Conservation (phyloP, 2,329 filamentous ascomycete genomes). For the Myriosclerotinia curreyana region DNA sequence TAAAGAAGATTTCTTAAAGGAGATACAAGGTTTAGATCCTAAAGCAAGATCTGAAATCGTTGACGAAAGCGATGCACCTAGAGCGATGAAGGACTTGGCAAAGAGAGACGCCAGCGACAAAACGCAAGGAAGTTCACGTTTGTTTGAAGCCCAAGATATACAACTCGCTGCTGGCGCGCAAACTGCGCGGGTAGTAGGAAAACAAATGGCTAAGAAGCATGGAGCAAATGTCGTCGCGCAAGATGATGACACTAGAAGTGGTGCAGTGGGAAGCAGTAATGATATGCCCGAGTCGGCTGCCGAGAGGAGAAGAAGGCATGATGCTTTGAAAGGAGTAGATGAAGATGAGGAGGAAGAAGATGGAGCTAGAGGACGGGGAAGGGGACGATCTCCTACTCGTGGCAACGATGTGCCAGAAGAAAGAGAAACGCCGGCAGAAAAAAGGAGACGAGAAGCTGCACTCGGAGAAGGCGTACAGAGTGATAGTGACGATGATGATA, state of each 20-base stretch:
- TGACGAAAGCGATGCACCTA: constrained; percentile 32
- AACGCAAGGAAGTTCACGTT: constrained; percentile 29
- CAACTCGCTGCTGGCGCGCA: constrained; percentile 24
- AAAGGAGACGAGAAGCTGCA: constrained; percentile 69
- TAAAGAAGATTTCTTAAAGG: constrained; percentile 74
- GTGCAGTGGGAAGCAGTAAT: background rate
- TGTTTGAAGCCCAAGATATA: constrained; percentile 42
- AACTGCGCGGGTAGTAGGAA: constrained; percentile 26
- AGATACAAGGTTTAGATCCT: constrained; percentile 69
- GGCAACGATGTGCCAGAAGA: constrained; percentile 11
- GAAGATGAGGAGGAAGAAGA: constrained; percentile 41
- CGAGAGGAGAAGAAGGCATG: constrained; percentile 64
- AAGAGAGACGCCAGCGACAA: constrained; percentile 34
- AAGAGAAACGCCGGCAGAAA: constrained; percentile 69
- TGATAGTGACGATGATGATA: constrained; percentile 37
- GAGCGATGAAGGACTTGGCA: constrained; percentile 36
- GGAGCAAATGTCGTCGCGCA: constrained; percentile 24
- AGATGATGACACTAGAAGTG: background rate
- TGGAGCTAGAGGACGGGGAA: constrained; percentile 24
- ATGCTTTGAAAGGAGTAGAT: constrained; percentile 47
- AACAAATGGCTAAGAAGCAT: constrained; percentile 28
- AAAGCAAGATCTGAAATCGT: constrained; percentile 48
- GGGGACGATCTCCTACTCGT: constrained; percentile 41
- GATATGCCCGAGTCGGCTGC: constrained; percentile 27
- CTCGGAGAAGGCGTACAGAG: constrained; percentile 52